Conservation (phyloP, 768 basidiomycete genomes). For the Crepidotus variabilis region DNA sequence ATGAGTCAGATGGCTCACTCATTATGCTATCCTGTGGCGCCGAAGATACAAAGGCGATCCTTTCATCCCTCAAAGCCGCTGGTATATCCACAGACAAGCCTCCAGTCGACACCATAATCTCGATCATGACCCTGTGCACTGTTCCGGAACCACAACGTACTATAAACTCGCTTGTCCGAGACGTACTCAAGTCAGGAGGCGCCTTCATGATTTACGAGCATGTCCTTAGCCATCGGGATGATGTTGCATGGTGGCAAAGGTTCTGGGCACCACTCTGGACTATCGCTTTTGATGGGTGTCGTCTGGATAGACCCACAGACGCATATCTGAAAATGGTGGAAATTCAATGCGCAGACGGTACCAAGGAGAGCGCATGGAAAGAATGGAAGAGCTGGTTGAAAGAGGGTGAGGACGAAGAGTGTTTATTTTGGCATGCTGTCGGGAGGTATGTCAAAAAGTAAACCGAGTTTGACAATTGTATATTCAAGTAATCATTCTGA, state of each 20-base stretch:
- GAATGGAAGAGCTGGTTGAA: constrained; percentile 43
- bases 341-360: constrained; percentile 16
- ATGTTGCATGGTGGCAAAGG: constrained; percentile 69
- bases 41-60: constrained; percentile 49
- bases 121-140: constrained; percentile 63
- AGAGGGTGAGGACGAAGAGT: constrained; percentile 51
- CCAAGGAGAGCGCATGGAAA: constrained; percentile 42
- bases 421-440: constrained; percentile 55
- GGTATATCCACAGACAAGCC: constrained; percentile 8
- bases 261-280: constrained; percentile 74
- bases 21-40: constrained; percentile 62
- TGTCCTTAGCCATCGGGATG: constrained; percentile 46
- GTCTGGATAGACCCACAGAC: constrained; percentile 54
- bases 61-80: constrained; percentile 31
- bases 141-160: constrained; percentile 53
- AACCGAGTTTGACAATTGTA: neutral
- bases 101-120: constrained; percentile 58
- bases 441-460: constrained; percentile 52
- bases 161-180: constrained; percentile 39
- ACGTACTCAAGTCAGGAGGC: constrained; percentile 62
- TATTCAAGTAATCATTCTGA: too few species aligned
- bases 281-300: constrained; percentile 58
- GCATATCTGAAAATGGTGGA: constrained; percentile 37
- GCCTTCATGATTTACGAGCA: constrained; percentile 72
- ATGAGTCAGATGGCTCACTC: constrained; percentile 48